Evolutionary conservation across 768 basidiomycete genomes (phyloP), one percentile per base, ranked within the genome.

Genomic region (Cubamyces sp.): DNA sequence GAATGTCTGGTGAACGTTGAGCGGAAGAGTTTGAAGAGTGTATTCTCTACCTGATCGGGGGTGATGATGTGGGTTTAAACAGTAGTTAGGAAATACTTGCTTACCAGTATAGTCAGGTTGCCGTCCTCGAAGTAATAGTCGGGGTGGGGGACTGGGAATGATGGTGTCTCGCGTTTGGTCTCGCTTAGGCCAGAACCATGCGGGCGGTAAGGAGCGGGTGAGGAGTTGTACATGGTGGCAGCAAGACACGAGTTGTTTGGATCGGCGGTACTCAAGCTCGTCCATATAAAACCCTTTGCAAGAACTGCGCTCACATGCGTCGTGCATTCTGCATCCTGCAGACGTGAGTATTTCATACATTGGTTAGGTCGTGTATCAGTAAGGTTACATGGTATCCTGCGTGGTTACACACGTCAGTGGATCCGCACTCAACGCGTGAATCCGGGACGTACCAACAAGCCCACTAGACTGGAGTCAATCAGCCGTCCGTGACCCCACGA

Each of bases 1-100:
- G 87, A 88, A 54, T 90, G 87, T 0, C 87, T 71, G 75, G n/a
- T 77, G 41, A 90, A 87, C 51, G 88, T 87, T 46, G 82, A 84
- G 0, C 82, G 77, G 60, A 88, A 87, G 0, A 90, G 78, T 0
- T 81, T 75, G 63, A 86, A 90, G 0, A 82, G 73, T 4, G 76
- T 71, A 57, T 85, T 79, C 50, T 86, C 84, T 16, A 84, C 83
- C 87, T 89, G 65, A 6, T 34, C 34, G 9, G 34, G 1, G 34
- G 34, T 34, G 34, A 34, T 11, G 19, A 50, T 70, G 55, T 3
- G 9, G 15, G 16, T 47, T 14, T 40, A 26, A 49, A 48, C 30
- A 52, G 41, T 14, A 23, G 25, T 30, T 16, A 16, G 25, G 40
- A 18, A 16, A 1, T 0, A 16, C 28, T 1, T 11, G 69, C 82